Evolutionary conservation across 345 rosid genomes (phyloP).

Genomic region (Gossypium rotundifolium): DNA sequence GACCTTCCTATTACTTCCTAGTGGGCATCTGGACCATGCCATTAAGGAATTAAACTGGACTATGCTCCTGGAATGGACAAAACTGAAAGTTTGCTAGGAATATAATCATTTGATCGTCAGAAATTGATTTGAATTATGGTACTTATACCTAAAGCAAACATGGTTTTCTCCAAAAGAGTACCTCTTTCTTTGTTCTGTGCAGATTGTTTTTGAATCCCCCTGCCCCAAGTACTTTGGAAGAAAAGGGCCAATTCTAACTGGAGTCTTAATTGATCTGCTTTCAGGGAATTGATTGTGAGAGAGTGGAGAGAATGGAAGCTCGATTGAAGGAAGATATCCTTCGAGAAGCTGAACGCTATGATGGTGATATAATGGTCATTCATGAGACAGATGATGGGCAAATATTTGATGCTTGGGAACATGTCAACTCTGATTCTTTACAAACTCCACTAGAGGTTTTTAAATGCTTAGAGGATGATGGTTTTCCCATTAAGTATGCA

Average conservation of each 20-base stretch:
- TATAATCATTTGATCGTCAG: neutral
- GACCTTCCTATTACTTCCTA: neutral
- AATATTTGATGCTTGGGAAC: constrained; percentile 94
- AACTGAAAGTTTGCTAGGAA: neutral
- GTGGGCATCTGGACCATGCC: neutral
- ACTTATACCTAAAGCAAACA: neutral
- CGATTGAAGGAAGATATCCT: constrained; percentile 90
- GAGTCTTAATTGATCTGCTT: constrained; percentile 20
- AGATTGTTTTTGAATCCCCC: neutral
- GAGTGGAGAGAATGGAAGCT: constrained; percentile 99
- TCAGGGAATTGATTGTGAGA: constrained; percentile 92
- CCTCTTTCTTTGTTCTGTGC: neutral
- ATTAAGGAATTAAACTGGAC: constrained; percentile 8
- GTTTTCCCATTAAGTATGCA: constrained; percentile 83
- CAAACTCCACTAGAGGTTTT: constrained; percentile 97
- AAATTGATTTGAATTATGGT: neutral
- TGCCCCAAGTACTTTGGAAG: neutral
- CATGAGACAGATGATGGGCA: constrained; percentile 82
- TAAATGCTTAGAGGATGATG: constrained; percentile 74
- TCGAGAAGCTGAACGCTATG: constrained; percentile 79
- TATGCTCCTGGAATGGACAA: neutral
- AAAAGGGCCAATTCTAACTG: neutral
- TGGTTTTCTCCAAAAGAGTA: neutral
- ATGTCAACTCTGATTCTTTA: constrained; percentile 59
- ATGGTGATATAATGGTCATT: constrained; percentile 92